Conservation (phyloP, 768 basidiomycete genomes). For the Tricholoma matsutake region DNA sequence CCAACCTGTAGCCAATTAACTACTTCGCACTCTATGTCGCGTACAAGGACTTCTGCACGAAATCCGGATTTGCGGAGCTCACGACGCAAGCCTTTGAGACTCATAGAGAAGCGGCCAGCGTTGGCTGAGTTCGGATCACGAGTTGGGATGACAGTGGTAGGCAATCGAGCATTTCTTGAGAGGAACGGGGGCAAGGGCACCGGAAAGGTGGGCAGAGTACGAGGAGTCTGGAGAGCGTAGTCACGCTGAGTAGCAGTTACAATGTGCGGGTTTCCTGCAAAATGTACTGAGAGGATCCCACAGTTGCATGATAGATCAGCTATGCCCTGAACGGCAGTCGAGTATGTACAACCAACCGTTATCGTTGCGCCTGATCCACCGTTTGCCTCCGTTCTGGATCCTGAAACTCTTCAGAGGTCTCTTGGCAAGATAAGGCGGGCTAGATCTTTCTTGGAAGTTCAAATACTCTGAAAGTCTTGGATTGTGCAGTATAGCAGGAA, state of each 20-base stretch:
- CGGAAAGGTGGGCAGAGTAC: constrained; percentile 61
- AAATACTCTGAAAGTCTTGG: constrained; percentile 39
- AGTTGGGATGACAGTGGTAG: constrained; percentile 38
- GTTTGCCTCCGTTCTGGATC: constrained; percentile 72
- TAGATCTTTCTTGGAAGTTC: background rate
- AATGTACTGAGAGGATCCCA: constrained; percentile 46
- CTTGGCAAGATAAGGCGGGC: constrained; percentile 5
- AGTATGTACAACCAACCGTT: constrained; percentile 49
- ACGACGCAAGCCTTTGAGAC: constrained; percentile 71
- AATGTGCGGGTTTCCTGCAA: constrained; percentile 71
- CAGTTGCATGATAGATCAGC: background rate
- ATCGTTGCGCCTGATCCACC: constrained; percentile 72
- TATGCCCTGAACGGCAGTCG: background rate
- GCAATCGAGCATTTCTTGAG: constrained; percentile 54
- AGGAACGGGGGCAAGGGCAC: constrained; percentile 72
- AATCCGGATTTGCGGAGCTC: constrained; percentile 61
- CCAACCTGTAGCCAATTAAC: constrained; percentile 58
- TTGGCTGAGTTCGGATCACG: constrained; percentile 54
- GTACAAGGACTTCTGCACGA: constrained; percentile 58
- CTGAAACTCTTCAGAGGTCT: constrained; percentile 38
- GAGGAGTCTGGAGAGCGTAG: constrained; percentile 42
- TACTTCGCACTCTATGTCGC: constrained; percentile 65
- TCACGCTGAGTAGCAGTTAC: constrained; percentile 59
- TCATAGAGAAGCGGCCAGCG: constrained; percentile 74
- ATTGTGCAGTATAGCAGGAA: constrained; percentile 67